Evolutionary conservation across 805 yeast species (phyloP), one percentile per base, ranked within the genome.

Genomic region (Metschnikowia similis): DNA sequence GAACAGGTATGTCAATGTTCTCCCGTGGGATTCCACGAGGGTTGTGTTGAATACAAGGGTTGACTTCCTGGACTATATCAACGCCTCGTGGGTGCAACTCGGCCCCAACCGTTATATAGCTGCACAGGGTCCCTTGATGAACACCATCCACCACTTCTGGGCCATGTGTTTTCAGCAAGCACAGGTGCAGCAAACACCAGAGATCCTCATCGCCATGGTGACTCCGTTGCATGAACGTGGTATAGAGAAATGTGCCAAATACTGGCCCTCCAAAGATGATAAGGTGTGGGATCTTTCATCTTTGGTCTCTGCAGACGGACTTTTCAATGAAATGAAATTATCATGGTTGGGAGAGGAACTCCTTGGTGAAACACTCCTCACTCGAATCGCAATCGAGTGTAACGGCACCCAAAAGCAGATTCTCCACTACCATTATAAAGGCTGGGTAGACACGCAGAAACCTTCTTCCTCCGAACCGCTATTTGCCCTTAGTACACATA

Each of bases 61-160:
- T 13, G 51, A 42, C 9, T 50, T 45, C 6, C 49, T 53, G 14
- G 75, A 72, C 54, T 73, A 72, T 53, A 69, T 71, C 35, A 73
- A 73, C 55, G 78, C 78, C 9, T 70, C 75, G 27, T 60, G 63
- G 47, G 60, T 72, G 26, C 39, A 48, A 2, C 50, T 71, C 17
- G 53, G 41, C 28, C 43, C 31, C 35, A 38, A 17, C 39, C 42
- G 53, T n/a, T 86, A 83, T 61, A 87, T 91, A 58, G 97, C 96
- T 0, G 80, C 95, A 1, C 97, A 92, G 65, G 99, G 97, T 2
- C 99, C 99, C 2, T 66, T 87, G 51, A 65, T 63, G 2, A 76
- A 77, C 35, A 92, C 98, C 0, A 76, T 84, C 27, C 83, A 82
- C 17, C 96, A 92, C 64, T 91, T 92, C 60, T 90, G 95, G 85